phyloP scores from a whole-genome alignment of 73 alveolate genomes.

The Stentor coeruleus region DNA sequence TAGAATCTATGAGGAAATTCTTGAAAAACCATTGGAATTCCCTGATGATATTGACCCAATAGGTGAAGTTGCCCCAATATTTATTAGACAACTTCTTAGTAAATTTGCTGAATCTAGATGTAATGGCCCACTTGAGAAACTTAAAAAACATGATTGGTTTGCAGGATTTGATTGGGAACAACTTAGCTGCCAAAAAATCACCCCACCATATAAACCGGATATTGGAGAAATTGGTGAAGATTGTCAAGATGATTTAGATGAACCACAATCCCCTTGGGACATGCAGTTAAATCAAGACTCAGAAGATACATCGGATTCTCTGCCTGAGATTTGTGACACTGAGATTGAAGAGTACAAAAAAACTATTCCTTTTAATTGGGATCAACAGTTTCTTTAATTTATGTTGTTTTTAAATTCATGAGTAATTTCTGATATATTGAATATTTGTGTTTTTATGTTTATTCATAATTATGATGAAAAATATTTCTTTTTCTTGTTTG shows the following conservation, averaged over 20 bases:
- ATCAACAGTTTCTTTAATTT: neutral
- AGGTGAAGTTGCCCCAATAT: constrained; percentile 33
- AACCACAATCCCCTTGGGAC: neutral
- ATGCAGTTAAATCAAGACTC: neutral
- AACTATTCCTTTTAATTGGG: constrained; percentile 28
- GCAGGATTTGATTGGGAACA: constrained; percentile 50
- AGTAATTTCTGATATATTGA: too few species aligned
- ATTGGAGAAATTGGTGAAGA: constrained; percentile 10
- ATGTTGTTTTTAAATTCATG: neutral
- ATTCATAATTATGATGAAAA: neutral
- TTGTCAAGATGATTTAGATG: neutral
- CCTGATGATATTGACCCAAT: constrained; percentile 39
- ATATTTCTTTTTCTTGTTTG: neutral
- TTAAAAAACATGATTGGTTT: constrained; percentile 58
- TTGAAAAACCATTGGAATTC: constrained; percentile 24
- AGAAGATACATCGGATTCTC: neutral
- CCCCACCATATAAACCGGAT: constrained; percentile 24
- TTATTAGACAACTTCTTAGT: constrained; percentile 43
- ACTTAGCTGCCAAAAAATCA: too few species aligned
- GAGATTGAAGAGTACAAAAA: constrained; percentile 16
- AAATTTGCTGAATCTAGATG: constrained; percentile 61
- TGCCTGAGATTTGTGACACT: constrained; percentile 3
- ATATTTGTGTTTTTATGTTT: too few species aligned
- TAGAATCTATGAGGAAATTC: constrained; percentile 26
- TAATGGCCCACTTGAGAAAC: constrained; percentile 37